Evolutionary conservation across 2,329 filamentous ascomycete species (phyloP), one percentile per base, ranked within the genome.

Genomic region (Sporothrix variecibatus): DNA sequence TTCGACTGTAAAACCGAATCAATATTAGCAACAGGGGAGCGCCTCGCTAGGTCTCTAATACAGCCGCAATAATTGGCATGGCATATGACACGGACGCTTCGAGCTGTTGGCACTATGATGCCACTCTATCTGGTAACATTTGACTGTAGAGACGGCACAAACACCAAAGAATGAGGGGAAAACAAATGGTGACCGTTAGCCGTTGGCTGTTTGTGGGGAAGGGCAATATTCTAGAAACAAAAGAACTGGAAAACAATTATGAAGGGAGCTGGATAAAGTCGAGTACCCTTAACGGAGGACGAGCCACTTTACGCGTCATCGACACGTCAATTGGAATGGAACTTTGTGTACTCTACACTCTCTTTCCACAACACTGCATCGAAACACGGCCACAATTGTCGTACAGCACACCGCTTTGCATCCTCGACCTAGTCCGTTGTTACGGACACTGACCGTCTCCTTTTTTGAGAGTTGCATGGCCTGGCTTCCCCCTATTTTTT

Each of bases 81-180:
- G 60, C 60, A 64, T 64, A 64, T 40, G 60, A 64, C 60, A 26
- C 38, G 38, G 38, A 65, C 60, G 23, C 34, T 34, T 34, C 60
- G 20, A 7, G 31, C 60, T 26, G 34, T 26, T 43, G 34, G 60
- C 60, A 65, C 34, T 43, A 65, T 65, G n/a, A 20, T 26, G 9
- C 4, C 60, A 65, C 34, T 64, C 60, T 64, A 65, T 43, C 60
- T 65, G 60, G 38, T 43, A 65, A 65, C 60, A 65, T 64, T 40
- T 20, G 60, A 64, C 60, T 12, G 15, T n/a, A 40, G 31, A 53
- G 60, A 40, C 31, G 60, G 31, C 58, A 38, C 8, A 58, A 9
- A 38, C 28, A 34, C 17, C 58, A 56, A 56, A 28, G 53, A 56
- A 11, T 6, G 12, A 23, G 51, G 17, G 11, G 20, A 64, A 64